A percentile compares a stretch with the other conserved stretches of the same genome.
Conservation (phyloP, 306 rosid genomes). For the Phaseolus lunatus region DNA sequence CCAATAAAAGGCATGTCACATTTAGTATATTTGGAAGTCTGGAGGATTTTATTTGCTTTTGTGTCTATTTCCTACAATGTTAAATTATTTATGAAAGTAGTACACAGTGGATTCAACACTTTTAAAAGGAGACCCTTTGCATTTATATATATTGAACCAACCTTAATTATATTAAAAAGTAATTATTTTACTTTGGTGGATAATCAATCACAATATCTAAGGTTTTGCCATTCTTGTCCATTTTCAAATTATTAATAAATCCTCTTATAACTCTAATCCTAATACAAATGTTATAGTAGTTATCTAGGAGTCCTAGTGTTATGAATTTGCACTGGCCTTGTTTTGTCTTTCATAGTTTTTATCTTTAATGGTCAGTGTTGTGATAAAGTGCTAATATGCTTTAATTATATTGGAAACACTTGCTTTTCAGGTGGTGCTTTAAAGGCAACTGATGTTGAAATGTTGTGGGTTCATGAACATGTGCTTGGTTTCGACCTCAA, state of each 20-base stretch:
- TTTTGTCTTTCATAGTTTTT: slow-evolving; percentile 8
- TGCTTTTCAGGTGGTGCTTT: slow-evolving; percentile 87
- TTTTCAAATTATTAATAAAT: slow-evolving; percentile 16
- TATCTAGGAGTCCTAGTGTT: slow-evolving; percentile 14
- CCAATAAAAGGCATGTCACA: slow-evolving; percentile 80
- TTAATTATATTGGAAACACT: slow-evolving; percentile 17
- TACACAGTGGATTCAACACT: slow-evolving; percentile 21
- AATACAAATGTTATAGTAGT: slow-evolving; percentile 23
- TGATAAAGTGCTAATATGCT: slow-evolving; percentile 32
- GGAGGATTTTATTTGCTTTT: slow-evolving; percentile 22
- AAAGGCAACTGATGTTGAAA: slow-evolving; percentile 94
- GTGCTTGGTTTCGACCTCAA: slow-evolving; percentile 96
- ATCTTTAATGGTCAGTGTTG: slow-evolving; percentile 24
- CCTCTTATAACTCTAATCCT: background rate
- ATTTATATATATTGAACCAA: slow-evolving; percentile 18
- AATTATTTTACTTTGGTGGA: slow-evolving; percentile 34
- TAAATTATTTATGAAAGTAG: slow-evolving; percentile 9
- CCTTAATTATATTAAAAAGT: slow-evolving; percentile 6
- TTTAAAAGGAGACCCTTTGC: slow-evolving; percentile 25
- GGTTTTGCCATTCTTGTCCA: background rate
- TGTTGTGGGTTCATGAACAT: slow-evolving; percentile 90
- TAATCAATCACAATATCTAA: slow-evolving; percentile 18
- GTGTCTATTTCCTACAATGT: slow-evolving; percentile 24
- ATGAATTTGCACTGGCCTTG: slow-evolving; percentile 13
- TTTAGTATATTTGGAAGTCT: slow-evolving; percentile 45